Conservation (phyloP, 441 rosid species). For the Viola pubescens region DNA sequence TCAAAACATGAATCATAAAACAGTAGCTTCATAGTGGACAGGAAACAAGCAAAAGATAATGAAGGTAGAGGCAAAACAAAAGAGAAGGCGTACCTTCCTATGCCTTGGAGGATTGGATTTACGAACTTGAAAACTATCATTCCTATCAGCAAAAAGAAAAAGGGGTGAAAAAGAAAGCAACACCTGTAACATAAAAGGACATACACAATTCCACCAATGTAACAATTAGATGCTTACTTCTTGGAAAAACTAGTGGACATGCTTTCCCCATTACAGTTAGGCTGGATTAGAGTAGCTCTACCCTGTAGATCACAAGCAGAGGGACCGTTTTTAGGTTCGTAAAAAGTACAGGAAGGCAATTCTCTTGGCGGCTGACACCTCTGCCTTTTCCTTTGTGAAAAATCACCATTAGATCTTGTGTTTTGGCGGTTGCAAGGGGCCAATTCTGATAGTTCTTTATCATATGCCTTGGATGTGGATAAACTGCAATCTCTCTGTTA, state of each 20-base stretch:
- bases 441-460: constrained; percentile 35
- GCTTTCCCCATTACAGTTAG: constrained; percentile 17
- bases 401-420: constrained; percentile 24
- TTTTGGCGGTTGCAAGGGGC: constrained; percentile 25
- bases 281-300: constrained; percentile 21
- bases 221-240: constrained; percentile 28
- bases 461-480: constrained; percentile 27
- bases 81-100: constrained; percentile 35
- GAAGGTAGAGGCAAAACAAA: constrained; percentile 1
- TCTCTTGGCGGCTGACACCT: constrained; percentile 20
- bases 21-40: not conserved
- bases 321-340: constrained; percentile 16
- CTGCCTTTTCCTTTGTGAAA: constrained; percentile 19
- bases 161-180: constrained; percentile 1
- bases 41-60: constrained; percentile 6
- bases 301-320: constrained; percentile 23
- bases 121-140: constrained; percentile 25
- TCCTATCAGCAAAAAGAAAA: constrained; percentile 29
- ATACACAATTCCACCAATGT: not conserved
- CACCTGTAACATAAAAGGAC: not conserved
- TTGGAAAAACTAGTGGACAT: constrained; percentile 13
- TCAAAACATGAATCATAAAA: not conserved
- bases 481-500: constrained; percentile 43
- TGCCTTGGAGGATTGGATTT: constrained; percentile 28
- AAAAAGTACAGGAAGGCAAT: constrained; percentile 20